Evolutionary conservation across 352 stramenopile genomes (phyloP), one percentile per base, ranked within the genome.

Genomic region (Phytopythium chamaehyphon): DNA sequence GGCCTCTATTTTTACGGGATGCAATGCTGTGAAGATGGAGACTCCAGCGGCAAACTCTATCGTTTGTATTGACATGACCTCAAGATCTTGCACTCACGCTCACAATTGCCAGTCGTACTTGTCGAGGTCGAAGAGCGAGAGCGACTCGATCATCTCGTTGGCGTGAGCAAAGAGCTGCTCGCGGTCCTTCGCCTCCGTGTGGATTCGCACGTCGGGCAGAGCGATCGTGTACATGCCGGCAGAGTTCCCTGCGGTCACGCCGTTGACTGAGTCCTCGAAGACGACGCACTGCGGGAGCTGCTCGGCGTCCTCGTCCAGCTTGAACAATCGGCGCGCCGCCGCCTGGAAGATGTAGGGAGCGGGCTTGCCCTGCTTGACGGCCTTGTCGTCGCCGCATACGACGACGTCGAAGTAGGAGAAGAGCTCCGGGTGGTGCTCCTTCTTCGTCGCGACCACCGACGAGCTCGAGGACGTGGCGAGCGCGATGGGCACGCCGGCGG

Each of bases 301-400:
- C 26, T 66, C 54, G 26, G 69, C 54, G 22, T 61, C 64, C 28
- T 78, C 59, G 23, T 64, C 57, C 3, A 73, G 50, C 36, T 66
- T 59, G 47, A 83, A 72, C 18, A 92, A 62, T 6, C 81, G 68
- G 51, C 78, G 63, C 10, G 66, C 77, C 2, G 83, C 81, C 6
- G 67, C 73, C 33, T 84, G 65, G 51, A 93, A 93, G 68, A 93
- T 93, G 54, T 93, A 81, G 9, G 83, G 83, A 38, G 73, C 76
- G 5, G 83, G 83, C 46, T 93, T 93, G 45, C 83, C 83, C 19
- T 57, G 59, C 47, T 77, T 71, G 9, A 93, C 78, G 5, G 69
- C 70, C 0, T 75, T 62, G 60, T 93, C 78, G 35, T 93, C 76
- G n/a, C 83, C 83, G 15, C 72, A 87, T 40, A 93, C 81, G 33